Percentiles rank a stretch among this genome's conserved stretches.
Conservation (phyloP, 768 basidiomycete species). For the Mycena vitilis region DNA sequence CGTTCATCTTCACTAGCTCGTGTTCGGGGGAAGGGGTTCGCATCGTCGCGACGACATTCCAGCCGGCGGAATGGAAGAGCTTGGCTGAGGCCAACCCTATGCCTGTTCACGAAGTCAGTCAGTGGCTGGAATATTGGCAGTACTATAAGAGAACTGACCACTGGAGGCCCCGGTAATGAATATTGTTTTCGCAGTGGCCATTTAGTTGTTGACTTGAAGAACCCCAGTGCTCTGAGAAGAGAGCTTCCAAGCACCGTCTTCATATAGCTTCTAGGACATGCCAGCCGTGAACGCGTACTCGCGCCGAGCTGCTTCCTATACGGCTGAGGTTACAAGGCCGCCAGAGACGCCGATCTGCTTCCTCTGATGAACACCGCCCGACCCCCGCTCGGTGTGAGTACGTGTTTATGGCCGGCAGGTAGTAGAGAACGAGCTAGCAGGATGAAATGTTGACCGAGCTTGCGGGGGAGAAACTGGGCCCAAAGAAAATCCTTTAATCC, state of each 20-base stretch:
- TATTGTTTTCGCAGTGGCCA: conserved; percentile 30
- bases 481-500: no score
- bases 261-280: background rate
- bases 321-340: no score
- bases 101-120: background rate
- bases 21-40: conserved; percentile 30
- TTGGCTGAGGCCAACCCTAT: conserved; percentile 40
- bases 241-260: background rate
- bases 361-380: no score
- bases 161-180: conserved; percentile 38
- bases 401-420: no score
- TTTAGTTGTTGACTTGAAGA: background rate
- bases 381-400: no score
- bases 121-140: background rate
- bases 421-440: no score
- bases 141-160: conserved; percentile 6
- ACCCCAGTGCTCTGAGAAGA: background rate
- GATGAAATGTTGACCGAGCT: no score
- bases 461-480: no score
- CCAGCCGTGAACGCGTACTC: conserved; percentile 13
- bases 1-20: conserved; percentile 21
- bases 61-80: conserved; percentile 36
- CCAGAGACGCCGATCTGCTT: no score
- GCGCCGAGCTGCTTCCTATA: background rate
- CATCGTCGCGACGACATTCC: conserved; percentile 42